These are phyloP conservation scores for Cytospora paraplurivora DNA, from an alignment of 2,329 filamentous ascomycete genomes.

Conservation along the genomic window DNA sequence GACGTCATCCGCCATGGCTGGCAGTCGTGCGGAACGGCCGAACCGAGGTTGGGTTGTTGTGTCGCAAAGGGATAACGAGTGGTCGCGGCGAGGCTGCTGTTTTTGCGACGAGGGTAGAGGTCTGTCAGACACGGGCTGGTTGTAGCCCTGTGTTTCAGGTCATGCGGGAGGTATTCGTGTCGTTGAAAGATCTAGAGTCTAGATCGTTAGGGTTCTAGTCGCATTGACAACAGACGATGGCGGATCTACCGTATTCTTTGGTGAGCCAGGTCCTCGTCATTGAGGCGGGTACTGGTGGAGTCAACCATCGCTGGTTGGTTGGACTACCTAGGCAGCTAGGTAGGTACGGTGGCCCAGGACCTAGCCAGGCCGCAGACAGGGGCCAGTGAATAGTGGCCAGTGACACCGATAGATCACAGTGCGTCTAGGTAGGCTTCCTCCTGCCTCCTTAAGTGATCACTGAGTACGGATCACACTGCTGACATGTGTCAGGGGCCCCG, in stretches of 20 bases:
- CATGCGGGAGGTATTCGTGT: conserved; percentile 6
- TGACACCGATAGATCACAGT: background rate
- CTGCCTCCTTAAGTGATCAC: no score
- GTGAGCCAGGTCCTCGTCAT: background rate
- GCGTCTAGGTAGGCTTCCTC: no score
- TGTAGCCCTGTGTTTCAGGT: conserved; percentile 2
- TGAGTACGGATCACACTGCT: no score
- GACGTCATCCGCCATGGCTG: conserved; percentile 65
- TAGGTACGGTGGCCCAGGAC: background rate
- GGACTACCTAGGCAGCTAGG: background rate
- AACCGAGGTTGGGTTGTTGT: conserved; percentile 10
- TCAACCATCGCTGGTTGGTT: background rate
- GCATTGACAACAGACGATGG: background rate
- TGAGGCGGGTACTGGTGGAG: background rate
- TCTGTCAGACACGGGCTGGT: conserved; percentile 10
- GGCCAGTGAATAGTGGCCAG: background rate
- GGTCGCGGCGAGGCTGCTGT: background rate
- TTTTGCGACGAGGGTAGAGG: background rate
- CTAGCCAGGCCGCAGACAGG: no score
- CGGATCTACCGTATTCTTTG: background rate
- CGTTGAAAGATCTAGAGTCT: background rate
- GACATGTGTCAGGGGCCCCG: no score
- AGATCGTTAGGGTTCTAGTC: background rate
- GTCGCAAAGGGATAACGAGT: conserved; percentile 1
- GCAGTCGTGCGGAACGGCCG: conserved; percentile 9